A percentile compares a stretch with the other conserved stretches of the same genome.
Evolutionary conservation across 805 yeast species (phyloP).

Genomic region (Ogataea parapolymorpha): DNA sequence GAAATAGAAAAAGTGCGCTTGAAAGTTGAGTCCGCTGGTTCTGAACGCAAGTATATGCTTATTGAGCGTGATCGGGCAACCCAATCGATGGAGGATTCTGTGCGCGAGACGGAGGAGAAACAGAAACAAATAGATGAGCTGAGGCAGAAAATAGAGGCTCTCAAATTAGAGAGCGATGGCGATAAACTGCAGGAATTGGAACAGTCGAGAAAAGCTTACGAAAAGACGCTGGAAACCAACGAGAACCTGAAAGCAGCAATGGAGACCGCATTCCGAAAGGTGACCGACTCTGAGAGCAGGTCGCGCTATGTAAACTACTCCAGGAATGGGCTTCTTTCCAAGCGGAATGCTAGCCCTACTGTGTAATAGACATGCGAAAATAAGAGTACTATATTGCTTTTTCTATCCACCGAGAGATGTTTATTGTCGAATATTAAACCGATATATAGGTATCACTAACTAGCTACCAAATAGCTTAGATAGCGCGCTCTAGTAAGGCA

Average conservation of each 20-base stretch:
- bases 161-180: conserved; percentile 6
- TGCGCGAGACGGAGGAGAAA: conserved; percentile 27
- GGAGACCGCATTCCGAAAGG: conserved; percentile 17
- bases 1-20: conserved; percentile 42
- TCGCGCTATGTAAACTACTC: conserved; percentile 27
- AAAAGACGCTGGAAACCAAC: conserved; percentile 8
- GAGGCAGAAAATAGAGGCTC: conserved; percentile 2
- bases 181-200: conserved; percentile 7
- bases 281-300: conserved; percentile 22
- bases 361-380: conserved; percentile 2
- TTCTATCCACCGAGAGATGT: conserved; percentile 2
- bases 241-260: conserved; percentile 11
- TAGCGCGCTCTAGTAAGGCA: conserved; percentile 1
- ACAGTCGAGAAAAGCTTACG: conserved; percentile 9
- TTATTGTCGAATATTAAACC: conserved; percentile 9
- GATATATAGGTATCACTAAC: conserved; percentile 10
- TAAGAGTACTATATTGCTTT: too few relatives aligned
- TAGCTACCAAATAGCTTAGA: conserved; percentile 5
- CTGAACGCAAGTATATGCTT: conserved; percentile 63
- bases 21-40: conserved; percentile 43
- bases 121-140: conserved; percentile 7
- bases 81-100: conserved; percentile 46
- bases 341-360: conserved; percentile 18
- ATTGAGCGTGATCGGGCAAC: conserved; percentile 55
- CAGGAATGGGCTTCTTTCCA: conserved; percentile 21